phyloP scores from a whole-genome alignment of 1,139 yeast genomes.

The Blastobotrys indianensis region DNA sequence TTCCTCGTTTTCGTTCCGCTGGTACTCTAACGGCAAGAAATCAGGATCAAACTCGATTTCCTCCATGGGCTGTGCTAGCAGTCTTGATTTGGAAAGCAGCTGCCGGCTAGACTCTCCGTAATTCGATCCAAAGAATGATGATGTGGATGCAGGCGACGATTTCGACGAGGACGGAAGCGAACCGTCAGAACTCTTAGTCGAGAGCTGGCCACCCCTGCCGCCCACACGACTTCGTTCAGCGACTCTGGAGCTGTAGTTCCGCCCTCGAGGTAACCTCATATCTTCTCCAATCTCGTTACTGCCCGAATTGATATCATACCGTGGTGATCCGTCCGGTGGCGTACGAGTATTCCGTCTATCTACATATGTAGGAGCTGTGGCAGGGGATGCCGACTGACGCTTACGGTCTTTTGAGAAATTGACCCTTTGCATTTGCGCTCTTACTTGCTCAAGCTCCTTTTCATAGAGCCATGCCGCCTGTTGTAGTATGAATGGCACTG shows the following conservation, averaged over 20 bases:
- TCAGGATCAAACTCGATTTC: slow-evolving; percentile 7
- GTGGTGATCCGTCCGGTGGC: no score
- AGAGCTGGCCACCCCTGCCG: background rate
- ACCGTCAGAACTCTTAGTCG: background rate
- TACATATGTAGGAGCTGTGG: no score
- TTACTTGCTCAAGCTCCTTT: slow-evolving; percentile 38
- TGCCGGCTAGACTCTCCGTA: slow-evolving; percentile 8
- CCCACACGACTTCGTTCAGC: background rate
- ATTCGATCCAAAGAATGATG: slow-evolving; percentile 9
- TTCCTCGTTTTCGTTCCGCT: background rate
- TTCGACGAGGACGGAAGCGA: slow-evolving; percentile 1
- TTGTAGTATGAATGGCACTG: slow-evolving; percentile 39
- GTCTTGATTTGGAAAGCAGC: slow-evolving; percentile 11
- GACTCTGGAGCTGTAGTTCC: background rate
- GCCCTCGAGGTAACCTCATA: background rate
- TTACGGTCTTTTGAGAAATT: slow-evolving; percentile 7
- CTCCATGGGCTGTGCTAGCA: slow-evolving; percentile 4
- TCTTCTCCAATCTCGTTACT: background rate
- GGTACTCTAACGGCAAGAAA: slow-evolving; percentile 5
- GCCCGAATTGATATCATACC: no score
- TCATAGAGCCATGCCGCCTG: slow-evolving; percentile 46
- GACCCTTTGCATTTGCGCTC: slow-evolving; percentile 33
- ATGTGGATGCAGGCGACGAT: slow-evolving; percentile 3
- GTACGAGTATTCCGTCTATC: no score
- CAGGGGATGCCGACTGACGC: no score